Evolutionary conservation across 2,329 filamentous ascomycete species (phyloP).

Genomic region (Reticulascus tulasneorum): DNA sequence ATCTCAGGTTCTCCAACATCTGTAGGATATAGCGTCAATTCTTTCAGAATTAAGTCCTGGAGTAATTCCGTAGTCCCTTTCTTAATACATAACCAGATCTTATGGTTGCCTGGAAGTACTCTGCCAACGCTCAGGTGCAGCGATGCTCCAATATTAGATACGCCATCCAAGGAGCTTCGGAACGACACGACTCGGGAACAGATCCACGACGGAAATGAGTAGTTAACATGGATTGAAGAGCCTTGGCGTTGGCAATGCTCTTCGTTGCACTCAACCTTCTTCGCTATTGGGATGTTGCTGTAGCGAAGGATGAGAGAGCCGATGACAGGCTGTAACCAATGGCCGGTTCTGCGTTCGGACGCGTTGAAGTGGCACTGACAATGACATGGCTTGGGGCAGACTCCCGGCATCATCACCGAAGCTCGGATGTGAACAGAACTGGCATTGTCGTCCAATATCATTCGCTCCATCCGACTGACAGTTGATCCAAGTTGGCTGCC

Average conservation of each 20-base stretch:
- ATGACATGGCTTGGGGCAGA: neutral
- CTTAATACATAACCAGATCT: fast-evolving
- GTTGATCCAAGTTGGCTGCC: too few relatives aligned
- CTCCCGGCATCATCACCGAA: neutral
- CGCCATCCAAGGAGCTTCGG: neutral
- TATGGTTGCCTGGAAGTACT: fast-evolving
- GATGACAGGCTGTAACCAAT: neutral
- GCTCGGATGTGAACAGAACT: too few relatives aligned
- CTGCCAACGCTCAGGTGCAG: neutral
- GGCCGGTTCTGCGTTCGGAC: neutral
- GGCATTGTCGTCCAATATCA: too few relatives aligned
- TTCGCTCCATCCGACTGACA: too few relatives aligned
- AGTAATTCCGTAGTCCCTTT: fast-evolving
- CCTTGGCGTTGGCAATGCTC: neutral
- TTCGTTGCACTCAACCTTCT: neutral
- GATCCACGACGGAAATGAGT: neutral
- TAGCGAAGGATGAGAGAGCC: neutral
- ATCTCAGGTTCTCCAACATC: too few relatives aligned
- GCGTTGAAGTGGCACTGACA: constrained; percentile 2
- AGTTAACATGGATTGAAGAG: neutral
- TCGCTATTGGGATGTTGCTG: neutral
- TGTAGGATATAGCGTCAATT: neutral
- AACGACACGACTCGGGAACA: neutral
- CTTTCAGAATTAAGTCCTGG: neutral
- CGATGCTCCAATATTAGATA: neutral